Conservation (phyloP, 257 asterid genomes). For the Striga asiatica region DNA sequence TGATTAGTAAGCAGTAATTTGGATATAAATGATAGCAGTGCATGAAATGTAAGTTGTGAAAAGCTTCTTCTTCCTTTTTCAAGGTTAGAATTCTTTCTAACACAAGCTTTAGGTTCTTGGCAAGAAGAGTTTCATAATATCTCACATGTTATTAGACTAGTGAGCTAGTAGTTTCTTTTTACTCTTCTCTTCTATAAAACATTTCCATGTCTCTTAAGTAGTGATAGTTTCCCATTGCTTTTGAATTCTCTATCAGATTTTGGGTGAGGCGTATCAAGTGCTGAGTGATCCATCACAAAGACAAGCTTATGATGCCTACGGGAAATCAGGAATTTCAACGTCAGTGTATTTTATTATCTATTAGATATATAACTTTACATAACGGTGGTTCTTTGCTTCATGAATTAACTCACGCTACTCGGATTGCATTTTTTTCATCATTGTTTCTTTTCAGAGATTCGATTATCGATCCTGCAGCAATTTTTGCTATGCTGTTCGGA, state of each 20-base stretch:
- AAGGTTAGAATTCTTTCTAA: neutral
- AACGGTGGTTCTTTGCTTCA: conserved; percentile 3
- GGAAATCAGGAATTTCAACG: conserved; percentile 68
- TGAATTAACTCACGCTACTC: conserved; percentile 2
- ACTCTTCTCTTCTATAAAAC: too few species aligned
- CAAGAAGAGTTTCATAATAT: neutral
- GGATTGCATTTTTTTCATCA: conserved; percentile 7
- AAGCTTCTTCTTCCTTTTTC: neutral
- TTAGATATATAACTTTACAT: neutral
- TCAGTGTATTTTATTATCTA: conserved; percentile 31
- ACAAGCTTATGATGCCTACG: conserved; percentile 57
- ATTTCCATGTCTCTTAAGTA: conserved; percentile 3
- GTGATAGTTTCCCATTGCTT: conserved; percentile 12
- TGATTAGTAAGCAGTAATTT: neutral
- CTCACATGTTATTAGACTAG: conserved; percentile 8
- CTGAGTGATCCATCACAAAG: conserved; percentile 59
- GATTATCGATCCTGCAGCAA: conserved; percentile 97
- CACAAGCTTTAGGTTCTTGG: too few species aligned
- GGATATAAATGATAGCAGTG: neutral
- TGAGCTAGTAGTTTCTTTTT: conserved; percentile 3
- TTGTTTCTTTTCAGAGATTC: conserved; percentile 58
- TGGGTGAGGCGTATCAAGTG: conserved; percentile 77
- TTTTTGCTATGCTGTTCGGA: conserved; percentile 98
- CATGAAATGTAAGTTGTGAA: neutral
- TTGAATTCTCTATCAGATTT: conserved; percentile 32